Evolutionary conservation across 768 basidiomycete genomes (phyloP), one percentile per base, ranked within the genome.

Genomic region (Tremella mesenterica): DNA sequence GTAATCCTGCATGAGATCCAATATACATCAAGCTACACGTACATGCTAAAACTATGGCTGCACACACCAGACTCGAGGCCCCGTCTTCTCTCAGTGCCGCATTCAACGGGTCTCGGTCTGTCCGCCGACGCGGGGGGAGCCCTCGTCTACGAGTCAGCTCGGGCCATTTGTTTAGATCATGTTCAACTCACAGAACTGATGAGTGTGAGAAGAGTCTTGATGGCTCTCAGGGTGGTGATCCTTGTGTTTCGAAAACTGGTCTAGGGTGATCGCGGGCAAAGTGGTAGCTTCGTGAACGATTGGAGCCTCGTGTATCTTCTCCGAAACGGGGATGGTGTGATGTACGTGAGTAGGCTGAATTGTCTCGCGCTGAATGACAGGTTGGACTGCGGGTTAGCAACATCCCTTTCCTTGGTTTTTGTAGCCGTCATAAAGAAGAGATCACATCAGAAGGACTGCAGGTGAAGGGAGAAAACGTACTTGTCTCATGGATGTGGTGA

Each of bases 301-400:
- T 48, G 69, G 67, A n/a, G 69, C 66, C 54, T 75, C 73, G 71
- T 74, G 73, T 43, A 73, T 64, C 54, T 65, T 67, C 61, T 74
- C 71, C 60, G 72, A 66, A 48, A 75, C 59, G 34, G 72, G 71
- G 48, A 70, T 56, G 60, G 64, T 69, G 61, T 71, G 73, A 73
- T 75, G 74, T 41, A 74, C 65, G 18, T 57, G 57, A 48, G 71
- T 74, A 50, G 72, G 72, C 44, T 69, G 67, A 59, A 73, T 59
- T 28, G 71, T 72, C 63, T 76, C 75, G 20, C 68, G 60, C 61
- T 75, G 73, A 52, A 76, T 74, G 54, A 73, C 69, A 21, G 75
- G 75, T 57, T 64, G 61, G 53, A 65, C 60, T 63, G 52, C 16
- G 20, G 41, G 27, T 25, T 16, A 31, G 50, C 49, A 45, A 46